Evolutionary conservation across 495 filamentous ascomycete species (phyloP), one percentile per base, ranked within the genome.

Genomic region (Lasiosphaeria hispida): DNA sequence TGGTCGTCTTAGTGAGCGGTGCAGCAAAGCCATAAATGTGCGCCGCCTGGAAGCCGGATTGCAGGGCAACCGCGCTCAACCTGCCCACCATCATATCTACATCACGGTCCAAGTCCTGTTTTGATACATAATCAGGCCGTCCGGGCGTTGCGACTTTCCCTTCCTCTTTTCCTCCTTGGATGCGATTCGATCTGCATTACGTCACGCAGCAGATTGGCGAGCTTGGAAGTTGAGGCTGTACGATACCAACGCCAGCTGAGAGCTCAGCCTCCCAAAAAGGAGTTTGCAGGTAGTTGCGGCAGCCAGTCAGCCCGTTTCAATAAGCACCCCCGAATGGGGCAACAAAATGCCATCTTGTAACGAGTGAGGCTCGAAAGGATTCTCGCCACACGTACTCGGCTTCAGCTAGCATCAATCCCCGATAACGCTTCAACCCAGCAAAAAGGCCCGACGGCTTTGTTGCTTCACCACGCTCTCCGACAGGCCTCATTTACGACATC

Each of bases 311-410:
- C 47, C 47, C 47, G 33, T n/a, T n/a, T n/a, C n/a, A n/a, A n/a
- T n/a, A n/a, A n/a, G n/a, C 36, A 35, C 23, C 30, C 36, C 49
- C 49, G n/a, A 52, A 52, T 52, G 35, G 40, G 49, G 49, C 49
- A 52, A 52, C 49, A 52, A 40, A 52, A 13, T 52, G 49, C 49
- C 19, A 36, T 36, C 49, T 52, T 34, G n/a, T 34, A 15, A 17
- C 30, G 19, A 36, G 43, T 47, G 43, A 47, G 43, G 43, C 43
- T 47, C 17, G 17, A 47, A 8, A 40, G 11, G 49, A n/a, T 52
- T 52, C 49, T 52, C 49, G 49, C 49, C 49, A 52, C 49, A 10
- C 49, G 17, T 30, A 2, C 14, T 36, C 47, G 19, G 23, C 18
- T 33, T 49, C 47, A 49, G 47, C 47, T 49, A 11, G 23, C 23